phyloP scores from a whole-genome alignment of 192 early-diverging fungal species.

The Coemansia reversa region DNA sequence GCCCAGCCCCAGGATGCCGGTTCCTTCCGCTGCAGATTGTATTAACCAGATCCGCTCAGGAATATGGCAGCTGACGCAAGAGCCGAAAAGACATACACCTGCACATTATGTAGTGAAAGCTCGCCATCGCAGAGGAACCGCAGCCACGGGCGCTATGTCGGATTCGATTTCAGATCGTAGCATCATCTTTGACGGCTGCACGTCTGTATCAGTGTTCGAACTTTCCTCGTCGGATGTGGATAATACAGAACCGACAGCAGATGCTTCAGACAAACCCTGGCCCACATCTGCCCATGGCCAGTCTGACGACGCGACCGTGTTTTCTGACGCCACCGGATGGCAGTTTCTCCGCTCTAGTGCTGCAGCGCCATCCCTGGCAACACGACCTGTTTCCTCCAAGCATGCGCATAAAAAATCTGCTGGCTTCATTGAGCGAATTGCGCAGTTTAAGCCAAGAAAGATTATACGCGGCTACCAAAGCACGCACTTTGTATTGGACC shows the following conservation, averaged over 20 bases:
- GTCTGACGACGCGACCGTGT: background rate
- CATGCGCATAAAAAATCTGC: constrained; percentile 42
- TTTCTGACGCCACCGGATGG: too few relatives aligned
- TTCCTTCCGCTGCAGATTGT: constrained; percentile 32
- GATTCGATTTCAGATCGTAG: constrained; percentile 29
- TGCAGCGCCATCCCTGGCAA: background rate
- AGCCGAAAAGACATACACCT: constrained; percentile 16
- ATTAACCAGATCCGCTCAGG: constrained; percentile 29
- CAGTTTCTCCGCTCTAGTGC: constrained; percentile 1
- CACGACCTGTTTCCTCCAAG: constrained; percentile 17
- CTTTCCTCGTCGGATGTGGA: background rate
- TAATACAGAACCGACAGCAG: background rate
- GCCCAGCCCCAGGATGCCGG: background rate
- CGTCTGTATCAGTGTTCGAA: constrained; percentile 27
- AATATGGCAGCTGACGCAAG: constrained; percentile 35
- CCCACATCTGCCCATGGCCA: background rate
- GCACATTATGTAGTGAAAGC: constrained; percentile 25
- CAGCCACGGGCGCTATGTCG: constrained; percentile 19
- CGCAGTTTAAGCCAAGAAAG: constrained; percentile 17
- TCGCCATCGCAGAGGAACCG: constrained; percentile 24
- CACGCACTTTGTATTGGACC: background rate
- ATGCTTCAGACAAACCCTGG: background rate
- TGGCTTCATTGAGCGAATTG: constrained; percentile 42
- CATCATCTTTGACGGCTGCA: constrained; percentile 20
- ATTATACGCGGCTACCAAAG: constrained; percentile 1